These are phyloP conservation scores for Brasilioporus rufonigricans DNA, from an alignment of 768 basidiomycete genomes.

Conservation along the genomic window DNA sequence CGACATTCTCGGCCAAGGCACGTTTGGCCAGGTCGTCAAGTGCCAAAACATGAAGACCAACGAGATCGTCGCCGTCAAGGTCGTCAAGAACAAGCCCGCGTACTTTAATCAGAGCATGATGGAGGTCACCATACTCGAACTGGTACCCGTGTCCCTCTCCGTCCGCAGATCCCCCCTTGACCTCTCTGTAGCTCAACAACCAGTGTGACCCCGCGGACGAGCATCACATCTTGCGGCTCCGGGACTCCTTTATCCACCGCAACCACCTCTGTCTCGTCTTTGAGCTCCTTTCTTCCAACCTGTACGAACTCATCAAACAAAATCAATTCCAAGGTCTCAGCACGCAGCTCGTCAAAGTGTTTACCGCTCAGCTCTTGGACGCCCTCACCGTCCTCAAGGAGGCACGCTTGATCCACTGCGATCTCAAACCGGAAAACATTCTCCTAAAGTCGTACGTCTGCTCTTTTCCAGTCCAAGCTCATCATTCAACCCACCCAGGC, in stretches of 20 bases:
- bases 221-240: conserved; percentile 93
- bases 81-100: conserved; percentile 99
- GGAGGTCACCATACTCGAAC: conserved; percentile 97
- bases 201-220: conserved; percentile 91
- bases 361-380: conserved; percentile 93
- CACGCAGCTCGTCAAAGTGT: conserved; percentile 97
- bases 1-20: conserved; percentile 97
- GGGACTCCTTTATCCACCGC: conserved; percentile 95
- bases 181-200: conserved; percentile 76
- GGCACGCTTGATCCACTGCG: conserved; percentile 95
- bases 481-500: conserved; percentile 40
- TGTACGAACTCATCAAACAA: conserved; percentile 99
- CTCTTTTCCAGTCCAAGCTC: not conserved
- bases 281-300: conserved; percentile 92
- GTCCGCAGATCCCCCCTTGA: not conserved
- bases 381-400: conserved; percentile 92
- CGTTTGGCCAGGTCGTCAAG: conserved; percentile 99
- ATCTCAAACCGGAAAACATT: conserved; percentile 98
- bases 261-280: conserved; percentile 97
- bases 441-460: conserved; percentile 79
- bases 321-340: conserved; percentile 98
- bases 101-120: conserved; percentile 99
- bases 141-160: conserved; percentile 56
- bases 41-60: conserved; percentile 99
- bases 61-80: conserved; percentile 98